These are phyloP conservation scores for Gliomastix tumulicola DNA, from an alignment of 2,329 filamentous ascomycete genomes.

Conservation along the genomic window DNA sequence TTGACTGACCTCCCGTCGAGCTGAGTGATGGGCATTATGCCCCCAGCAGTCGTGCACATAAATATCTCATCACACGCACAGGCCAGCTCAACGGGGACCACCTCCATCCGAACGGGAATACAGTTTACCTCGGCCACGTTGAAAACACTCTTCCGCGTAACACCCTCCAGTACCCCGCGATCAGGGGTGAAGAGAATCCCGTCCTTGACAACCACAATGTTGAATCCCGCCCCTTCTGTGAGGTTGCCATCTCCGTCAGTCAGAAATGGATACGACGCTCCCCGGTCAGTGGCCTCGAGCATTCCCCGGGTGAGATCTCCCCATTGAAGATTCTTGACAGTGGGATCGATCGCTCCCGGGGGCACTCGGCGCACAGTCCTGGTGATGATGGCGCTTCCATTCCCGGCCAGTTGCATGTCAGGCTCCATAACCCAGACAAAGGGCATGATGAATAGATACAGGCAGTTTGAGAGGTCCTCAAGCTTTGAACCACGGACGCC, in stretches of 20 bases:
- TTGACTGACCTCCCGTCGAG: constrained; percentile 34
- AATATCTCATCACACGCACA: constrained; percentile 41
- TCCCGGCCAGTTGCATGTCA: constrained; percentile 26
- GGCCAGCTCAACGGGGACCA: constrained; percentile 30
- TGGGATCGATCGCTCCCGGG: constrained; percentile 40
- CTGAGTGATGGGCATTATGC: constrained; percentile 43
- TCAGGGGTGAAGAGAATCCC: constrained; percentile 35
- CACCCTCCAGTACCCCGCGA: constrained; percentile 37
- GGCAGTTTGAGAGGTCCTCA: constrained; percentile 25
- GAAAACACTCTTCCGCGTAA: constrained; percentile 40
- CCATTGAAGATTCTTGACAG: constrained; percentile 45
- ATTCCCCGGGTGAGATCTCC: constrained; percentile 36
- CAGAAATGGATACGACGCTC: constrained; percentile 38
- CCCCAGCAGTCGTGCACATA: constrained; percentile 46
- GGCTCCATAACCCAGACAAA: constrained; percentile 45
- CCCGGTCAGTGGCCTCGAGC: constrained; percentile 38
- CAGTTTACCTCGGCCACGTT: constrained; percentile 26
- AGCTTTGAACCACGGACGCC: constrained; percentile 26
- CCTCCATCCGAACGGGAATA: constrained; percentile 26
- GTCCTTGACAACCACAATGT: constrained; percentile 37
- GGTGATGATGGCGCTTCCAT: constrained; percentile 34
- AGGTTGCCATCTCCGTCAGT: constrained; percentile 41
- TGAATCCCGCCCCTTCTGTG: constrained; percentile 43
- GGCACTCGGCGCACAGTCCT: constrained; percentile 35
- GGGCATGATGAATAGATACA: constrained; percentile 40